Base-by-base conservation (phyloP, 2,329 filamentous ascomycete genomes). In the Leptographium procerum region DNA sequence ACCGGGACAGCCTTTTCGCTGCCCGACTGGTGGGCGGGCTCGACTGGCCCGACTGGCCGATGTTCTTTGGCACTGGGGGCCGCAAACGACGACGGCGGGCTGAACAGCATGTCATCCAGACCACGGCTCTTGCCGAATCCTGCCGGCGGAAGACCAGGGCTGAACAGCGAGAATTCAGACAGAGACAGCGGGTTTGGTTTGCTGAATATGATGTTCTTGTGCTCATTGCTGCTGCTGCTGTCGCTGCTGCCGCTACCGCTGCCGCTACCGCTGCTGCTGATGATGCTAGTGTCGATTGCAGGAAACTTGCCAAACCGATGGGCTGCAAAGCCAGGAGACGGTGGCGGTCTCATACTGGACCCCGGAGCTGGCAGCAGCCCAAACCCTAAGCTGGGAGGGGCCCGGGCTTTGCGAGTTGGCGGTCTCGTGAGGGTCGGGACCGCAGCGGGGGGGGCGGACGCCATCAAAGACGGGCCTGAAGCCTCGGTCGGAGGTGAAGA, bases 271-370 rank as follows among this genome's bases (percentile, higher is more conserved):
- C 28, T 24, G 24, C 8, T 40, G 2, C 24, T 47, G 24, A 14
- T 48, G 28, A 26, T 48, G 28, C n/a, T 48, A 4, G 11, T 2
- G n/a, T 43, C 40, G 31, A 10, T 53, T 4, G 11, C 22, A 9
- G 76, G 65, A 47, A 71, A 72, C 47, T 73, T 71, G 22, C 66
- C 65, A 52, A 78, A 77, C 6, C 70, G 66, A 52, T 71, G 71
- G 10, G 70, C 66, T 10, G 69, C 71, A 56, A 77, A 77, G 4
- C 74, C 76, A n/a, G 78, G 74, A 22, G 75, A 73, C 64, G 59
- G 14, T 28, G 57, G 26, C 43, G 57, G 36, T 33, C 5, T 22
- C 11, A 11, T 3, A 55, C 19, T 53, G 33, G 51, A 34, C 26
- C 51, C 26, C 47, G 56, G 19, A 10, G 56, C 16, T 29, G 34